These are phyloP conservation scores for Magnaporthales sp. DNA, from an alignment of 2,329 filamentous ascomycete species.

Conservation along the genomic window DNA sequence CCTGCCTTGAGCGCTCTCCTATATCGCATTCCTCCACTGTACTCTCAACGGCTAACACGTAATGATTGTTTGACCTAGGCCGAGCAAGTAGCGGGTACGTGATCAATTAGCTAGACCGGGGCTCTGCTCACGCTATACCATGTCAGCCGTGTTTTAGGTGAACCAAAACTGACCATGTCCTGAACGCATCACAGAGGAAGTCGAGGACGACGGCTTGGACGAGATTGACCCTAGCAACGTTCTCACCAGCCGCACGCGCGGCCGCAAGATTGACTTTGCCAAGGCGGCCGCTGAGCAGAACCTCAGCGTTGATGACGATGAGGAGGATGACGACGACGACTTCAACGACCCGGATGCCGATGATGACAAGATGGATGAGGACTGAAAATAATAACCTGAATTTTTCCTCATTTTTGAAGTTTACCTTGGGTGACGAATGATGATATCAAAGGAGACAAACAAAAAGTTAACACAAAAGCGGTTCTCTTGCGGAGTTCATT, in stretches of 20 bases:
- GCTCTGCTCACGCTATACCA: not conserved
- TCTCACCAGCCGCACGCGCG: slow-evolving; percentile 81
- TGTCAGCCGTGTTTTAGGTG: not conserved
- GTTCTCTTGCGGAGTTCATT: not conserved
- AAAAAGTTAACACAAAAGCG: not conserved
- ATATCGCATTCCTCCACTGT: not conserved
- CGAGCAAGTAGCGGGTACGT: not conserved
- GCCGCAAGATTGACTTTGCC: slow-evolving; percentile 85
- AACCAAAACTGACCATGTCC: slow-evolving; percentile 16
- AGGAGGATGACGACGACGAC: slow-evolving; percentile 69
- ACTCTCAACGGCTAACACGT: not conserved
- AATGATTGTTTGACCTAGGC: not conserved
- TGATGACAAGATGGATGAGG: slow-evolving; percentile 63
- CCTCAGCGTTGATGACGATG: slow-evolving; percentile 68
- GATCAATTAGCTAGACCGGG: not conserved
- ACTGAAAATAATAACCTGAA: slow-evolving; percentile 18
- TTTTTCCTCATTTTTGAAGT: too few relatives aligned
- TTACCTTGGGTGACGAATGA: not conserved
- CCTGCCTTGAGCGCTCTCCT: not conserved
- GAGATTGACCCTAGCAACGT: slow-evolving; percentile 91
- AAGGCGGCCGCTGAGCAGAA: slow-evolving; percentile 77
- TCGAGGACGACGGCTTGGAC: slow-evolving; percentile 75
- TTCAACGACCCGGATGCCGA: slow-evolving; percentile 52
- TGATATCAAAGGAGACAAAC: not conserved
- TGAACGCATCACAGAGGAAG: slow-evolving; percentile 38